Evolutionary conservation across 306 rosid genomes (phyloP).

Genomic region (Fragaria vesca): DNA sequence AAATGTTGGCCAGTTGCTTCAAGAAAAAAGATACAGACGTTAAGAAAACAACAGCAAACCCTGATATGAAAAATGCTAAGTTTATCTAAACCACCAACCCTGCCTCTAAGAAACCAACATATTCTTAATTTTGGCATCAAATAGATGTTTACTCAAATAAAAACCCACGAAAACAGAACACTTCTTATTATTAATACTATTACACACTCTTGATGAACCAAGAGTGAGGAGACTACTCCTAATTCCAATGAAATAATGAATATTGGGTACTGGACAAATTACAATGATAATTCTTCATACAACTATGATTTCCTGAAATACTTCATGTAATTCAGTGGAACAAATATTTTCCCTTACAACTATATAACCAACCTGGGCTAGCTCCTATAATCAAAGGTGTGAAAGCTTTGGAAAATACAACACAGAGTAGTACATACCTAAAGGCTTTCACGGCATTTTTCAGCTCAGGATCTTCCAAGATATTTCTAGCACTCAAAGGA

Average conservation of each 20-base stretch:
- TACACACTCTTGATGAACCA: neutral
- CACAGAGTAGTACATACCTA: slow-evolving; percentile 42
- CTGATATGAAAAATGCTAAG: neutral
- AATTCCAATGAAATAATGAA: neutral
- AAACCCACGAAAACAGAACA: neutral
- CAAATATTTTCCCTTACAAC: neutral
- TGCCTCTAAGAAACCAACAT: neutral
- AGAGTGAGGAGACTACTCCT: neutral
- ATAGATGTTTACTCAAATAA: neutral
- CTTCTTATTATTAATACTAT: too few species aligned
- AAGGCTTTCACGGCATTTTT: slow-evolving; percentile 82
- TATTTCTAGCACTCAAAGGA: slow-evolving; percentile 81
- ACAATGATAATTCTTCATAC: neutral
- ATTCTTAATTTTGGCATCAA: neutral
- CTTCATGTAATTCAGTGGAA: too few species aligned
- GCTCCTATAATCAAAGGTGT: neutral
- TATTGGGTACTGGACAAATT: neutral
- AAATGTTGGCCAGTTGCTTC: slow-evolving; percentile 88
- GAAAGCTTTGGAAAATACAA: neutral
- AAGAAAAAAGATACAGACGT: neutral
- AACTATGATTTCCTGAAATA: neutral
- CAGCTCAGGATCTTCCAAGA: slow-evolving; percentile 78
- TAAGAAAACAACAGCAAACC: neutral
- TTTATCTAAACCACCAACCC: neutral
- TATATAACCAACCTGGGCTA: neutral